These are phyloP conservation scores for Cnidoscolus chayamansa DNA, from an alignment of 441 rosid genomes.

Conservation along the genomic window DNA sequence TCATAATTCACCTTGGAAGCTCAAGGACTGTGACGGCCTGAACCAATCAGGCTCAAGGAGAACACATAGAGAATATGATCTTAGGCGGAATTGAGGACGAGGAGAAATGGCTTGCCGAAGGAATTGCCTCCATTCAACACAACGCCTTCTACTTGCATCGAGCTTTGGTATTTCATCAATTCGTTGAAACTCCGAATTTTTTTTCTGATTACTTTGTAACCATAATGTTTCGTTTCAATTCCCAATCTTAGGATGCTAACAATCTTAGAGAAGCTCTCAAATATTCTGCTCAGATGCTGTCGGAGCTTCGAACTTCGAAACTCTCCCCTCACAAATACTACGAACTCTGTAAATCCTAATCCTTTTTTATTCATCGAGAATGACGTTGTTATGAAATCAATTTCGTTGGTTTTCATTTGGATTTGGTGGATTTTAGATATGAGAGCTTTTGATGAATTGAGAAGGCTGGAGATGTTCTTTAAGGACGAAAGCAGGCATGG, in stretches of 20 bases:
- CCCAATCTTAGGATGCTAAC: slow-evolving; percentile 63
- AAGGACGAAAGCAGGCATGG: slow-evolving; percentile 87
- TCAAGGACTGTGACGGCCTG: background rate
- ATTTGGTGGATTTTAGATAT: slow-evolving; percentile 45
- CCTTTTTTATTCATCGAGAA: background rate
- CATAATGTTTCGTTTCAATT: background rate
- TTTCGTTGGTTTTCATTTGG: background rate
- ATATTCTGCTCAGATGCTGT: slow-evolving; percentile 95
- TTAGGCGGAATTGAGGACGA: slow-evolving; percentile 70
- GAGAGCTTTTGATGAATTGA: slow-evolving; percentile 95
- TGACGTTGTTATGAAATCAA: background rate
- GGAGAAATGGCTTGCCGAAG: slow-evolving; percentile 95
- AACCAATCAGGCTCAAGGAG: background rate
- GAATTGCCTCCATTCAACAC: slow-evolving; percentile 85
- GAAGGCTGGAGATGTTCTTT: slow-evolving; percentile 86
- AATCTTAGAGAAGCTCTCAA: slow-evolving; percentile 91
- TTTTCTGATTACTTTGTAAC: background rate
- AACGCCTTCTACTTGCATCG: slow-evolving; percentile 92
- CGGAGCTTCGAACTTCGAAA: slow-evolving; percentile 94
- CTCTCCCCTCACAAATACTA: slow-evolving; percentile 95
- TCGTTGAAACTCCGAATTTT: slow-evolving; percentile 10
- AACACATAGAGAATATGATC: slow-evolving; percentile 21
- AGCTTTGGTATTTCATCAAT: slow-evolving; percentile 58
- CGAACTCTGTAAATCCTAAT: slow-evolving; percentile 56
- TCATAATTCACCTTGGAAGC: background rate